Evolutionary conservation across 2,329 filamentous ascomycete genomes (phyloP).

Genomic region (Plectosphaerella plurivora): DNA sequence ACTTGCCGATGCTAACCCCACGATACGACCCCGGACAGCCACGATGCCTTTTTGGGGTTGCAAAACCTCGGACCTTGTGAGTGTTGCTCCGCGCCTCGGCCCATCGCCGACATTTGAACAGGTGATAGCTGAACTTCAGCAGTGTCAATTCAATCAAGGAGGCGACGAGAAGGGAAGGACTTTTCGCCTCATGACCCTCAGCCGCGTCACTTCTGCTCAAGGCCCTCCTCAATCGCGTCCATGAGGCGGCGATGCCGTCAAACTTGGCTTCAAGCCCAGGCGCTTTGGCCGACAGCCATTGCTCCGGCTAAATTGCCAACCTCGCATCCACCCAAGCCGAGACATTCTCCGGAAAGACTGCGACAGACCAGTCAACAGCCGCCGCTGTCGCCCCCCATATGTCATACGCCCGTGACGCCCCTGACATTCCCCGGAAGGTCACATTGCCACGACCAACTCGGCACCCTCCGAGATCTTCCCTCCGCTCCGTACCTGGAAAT

Average conservation of each 20-base stretch:
- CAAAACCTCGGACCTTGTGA: conserved; percentile 11
- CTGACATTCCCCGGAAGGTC: not conserved
- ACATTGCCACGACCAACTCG: not conserved
- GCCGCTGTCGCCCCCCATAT: conserved; percentile 4
- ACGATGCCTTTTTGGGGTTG: conserved; percentile 8
- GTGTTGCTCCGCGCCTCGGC: conserved; percentile 6
- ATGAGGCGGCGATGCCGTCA: conserved; percentile 22
- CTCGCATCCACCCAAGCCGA: not conserved
- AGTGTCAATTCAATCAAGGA: no score
- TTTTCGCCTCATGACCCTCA: no score
- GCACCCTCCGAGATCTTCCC: not conserved
- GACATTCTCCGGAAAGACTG: not conserved
- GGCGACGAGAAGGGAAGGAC: no score
- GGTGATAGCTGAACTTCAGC: no score
- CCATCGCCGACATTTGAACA: not conserved
- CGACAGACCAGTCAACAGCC: not conserved
- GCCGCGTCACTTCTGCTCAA: conserved; percentile 4
- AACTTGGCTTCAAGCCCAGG: no score
- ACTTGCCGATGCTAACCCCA: not conserved
- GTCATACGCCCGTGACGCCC: not conserved
- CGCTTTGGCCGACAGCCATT: no score
- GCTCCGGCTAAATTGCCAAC: no score
- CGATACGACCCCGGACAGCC: conserved; percentile 6
- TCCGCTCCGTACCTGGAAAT: not conserved
- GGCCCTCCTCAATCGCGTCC: conserved; percentile 31